A percentile compares a stretch with the other conserved stretches of the same genome.
Conservation (phyloP, 306 rosid species). For the Prunus davidiana region DNA sequence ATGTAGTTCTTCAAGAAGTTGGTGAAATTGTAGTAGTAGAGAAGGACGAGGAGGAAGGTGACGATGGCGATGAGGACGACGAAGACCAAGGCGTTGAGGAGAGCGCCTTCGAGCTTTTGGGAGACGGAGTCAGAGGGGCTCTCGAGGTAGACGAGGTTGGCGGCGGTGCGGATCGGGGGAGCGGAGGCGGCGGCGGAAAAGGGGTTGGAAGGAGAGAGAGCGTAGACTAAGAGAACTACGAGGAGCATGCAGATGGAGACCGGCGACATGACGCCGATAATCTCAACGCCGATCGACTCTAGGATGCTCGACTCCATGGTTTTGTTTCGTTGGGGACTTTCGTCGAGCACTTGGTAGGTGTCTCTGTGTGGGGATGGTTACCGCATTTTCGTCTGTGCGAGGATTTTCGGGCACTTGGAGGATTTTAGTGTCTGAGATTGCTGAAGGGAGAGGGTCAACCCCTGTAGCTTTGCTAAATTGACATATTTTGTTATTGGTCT, state of each 20-base stretch:
- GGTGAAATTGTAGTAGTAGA: conserved; percentile 88
- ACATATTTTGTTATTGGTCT: no score
- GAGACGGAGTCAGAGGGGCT: conserved; percentile 65
- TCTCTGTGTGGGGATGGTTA: background rate
- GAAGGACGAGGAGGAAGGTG: conserved; percentile 74
- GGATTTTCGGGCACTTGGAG: no score
- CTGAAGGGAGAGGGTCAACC: no score
- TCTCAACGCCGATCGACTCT: conserved; percentile 75
- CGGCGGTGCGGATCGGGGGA: conserved; percentile 63
- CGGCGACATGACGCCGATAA: conserved; percentile 90
- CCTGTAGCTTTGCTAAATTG: no score
- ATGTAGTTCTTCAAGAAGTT: conserved; percentile 76
- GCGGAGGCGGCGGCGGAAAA: conserved; percentile 25
- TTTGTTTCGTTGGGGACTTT: conserved; percentile 16
- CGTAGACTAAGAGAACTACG: conserved; percentile 77
- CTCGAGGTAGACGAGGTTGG: conserved; percentile 85
- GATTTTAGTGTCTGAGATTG: no score
- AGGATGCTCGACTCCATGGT: conserved; percentile 77
- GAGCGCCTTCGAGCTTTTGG: conserved; percentile 84
- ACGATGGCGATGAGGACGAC: conserved; percentile 65
- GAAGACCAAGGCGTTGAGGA: conserved; percentile 85
- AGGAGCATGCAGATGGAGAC: conserved; percentile 94
- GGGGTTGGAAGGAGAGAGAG: conserved; percentile 58
- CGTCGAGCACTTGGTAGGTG: conserved; percentile 23
- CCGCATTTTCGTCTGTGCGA: background rate